Percentiles rank a stretch among this genome's conserved stretches.
Conservation (phyloP, 1,139 yeast species). For the Wickerhamomyces sp. region DNA sequence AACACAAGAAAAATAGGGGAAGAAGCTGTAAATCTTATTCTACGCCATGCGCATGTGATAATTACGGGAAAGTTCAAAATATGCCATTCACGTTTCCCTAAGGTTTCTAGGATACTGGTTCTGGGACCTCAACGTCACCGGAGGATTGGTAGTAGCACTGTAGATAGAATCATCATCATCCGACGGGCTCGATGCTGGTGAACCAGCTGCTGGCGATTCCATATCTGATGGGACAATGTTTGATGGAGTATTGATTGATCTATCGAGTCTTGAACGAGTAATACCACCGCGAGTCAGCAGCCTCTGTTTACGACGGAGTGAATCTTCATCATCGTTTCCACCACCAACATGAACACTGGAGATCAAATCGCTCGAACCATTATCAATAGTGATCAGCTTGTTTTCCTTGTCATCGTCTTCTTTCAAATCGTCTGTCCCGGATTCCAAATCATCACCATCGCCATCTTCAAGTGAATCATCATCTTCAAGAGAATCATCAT, state of each 20-base stretch:
- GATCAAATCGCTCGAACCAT: too few species aligned
- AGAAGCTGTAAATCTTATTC: too few species aligned
- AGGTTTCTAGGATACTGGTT: neutral
- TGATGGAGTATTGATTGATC: neutral
- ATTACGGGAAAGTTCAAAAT: neutral
- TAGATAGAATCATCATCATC: slow-evolving; percentile 21
- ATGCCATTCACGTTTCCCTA: too few species aligned
- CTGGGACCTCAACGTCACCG: too few species aligned
- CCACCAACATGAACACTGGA: slow-evolving; percentile 21
- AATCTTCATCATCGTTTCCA: slow-evolving; percentile 15
- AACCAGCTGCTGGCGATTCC: slow-evolving; percentile 14
- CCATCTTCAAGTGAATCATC: slow-evolving; percentile 7
- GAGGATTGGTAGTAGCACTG: slow-evolving; percentile 11
- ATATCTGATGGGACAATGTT: slow-evolving; percentile 1
- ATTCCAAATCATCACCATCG: neutral
- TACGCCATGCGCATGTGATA: too few species aligned
- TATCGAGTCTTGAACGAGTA: neutral
- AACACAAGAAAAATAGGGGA: too few species aligned
- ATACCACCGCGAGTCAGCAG: slow-evolving; percentile 16
- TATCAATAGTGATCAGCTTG: too few species aligned
- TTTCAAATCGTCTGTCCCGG: slow-evolving; percentile 1
- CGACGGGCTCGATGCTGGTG: slow-evolving; percentile 14
- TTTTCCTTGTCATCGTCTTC: slow-evolving; percentile 1
- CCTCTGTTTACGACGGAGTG: slow-evolving; percentile 22
- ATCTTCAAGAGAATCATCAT: slow-evolving; percentile 7